Base-by-base conservation (phyloP, 305 asterid genomes). In the Coffea humblotiana region DNA sequence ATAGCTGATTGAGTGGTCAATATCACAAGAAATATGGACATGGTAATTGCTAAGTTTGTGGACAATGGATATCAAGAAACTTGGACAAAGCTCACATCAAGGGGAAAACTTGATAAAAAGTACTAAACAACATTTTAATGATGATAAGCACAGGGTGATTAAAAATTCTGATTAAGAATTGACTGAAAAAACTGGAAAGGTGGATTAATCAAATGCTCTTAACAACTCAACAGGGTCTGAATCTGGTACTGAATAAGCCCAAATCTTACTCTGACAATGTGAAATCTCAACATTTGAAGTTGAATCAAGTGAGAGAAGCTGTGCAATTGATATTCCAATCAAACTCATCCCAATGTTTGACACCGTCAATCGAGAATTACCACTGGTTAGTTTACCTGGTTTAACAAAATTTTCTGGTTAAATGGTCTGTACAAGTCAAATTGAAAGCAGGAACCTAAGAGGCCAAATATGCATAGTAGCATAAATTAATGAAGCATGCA, bases 331-430 rank as follows among this genome's bases (percentile, higher is more conserved):
- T 85, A 87, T 84, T 83, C 98, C 98, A 49, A 92, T 93, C 5
- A 93, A 88, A 87, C 95, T 91, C 98, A 92, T 91, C 78, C 98
- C 98, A 32, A 90, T 80, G 79, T 76, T 84, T 78, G 90, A 77
- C 45, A 79, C 88, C 66, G 51, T 77, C 85, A 82, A 60, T 81
- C 87, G 78, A 78, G 89, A 86, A 37, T 32, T 1, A 32, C 58
- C 80, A 52, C 82, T 68, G 68, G 81, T 82, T 79, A 89, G 37
- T 82, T 84, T 88, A 67, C 90, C 97, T 90, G 91, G 78, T 72
- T 79, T 83, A 56, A 45, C 70, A 78, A 73, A 66, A 15, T 40
- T 73, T 71, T 11, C 60, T 12, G 67, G 1, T 58, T 80, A 25
- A 40, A 5, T 4, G 77, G 47, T 65, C 3, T 65, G 14, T 27